Percentiles rank a stretch among this genome's conserved stretches.
These are phyloP conservation scores for Aureobasidium leucospermi DNA, from an alignment of 2,329 filamentous ascomycete genomes.

Conservation along the genomic window DNA sequence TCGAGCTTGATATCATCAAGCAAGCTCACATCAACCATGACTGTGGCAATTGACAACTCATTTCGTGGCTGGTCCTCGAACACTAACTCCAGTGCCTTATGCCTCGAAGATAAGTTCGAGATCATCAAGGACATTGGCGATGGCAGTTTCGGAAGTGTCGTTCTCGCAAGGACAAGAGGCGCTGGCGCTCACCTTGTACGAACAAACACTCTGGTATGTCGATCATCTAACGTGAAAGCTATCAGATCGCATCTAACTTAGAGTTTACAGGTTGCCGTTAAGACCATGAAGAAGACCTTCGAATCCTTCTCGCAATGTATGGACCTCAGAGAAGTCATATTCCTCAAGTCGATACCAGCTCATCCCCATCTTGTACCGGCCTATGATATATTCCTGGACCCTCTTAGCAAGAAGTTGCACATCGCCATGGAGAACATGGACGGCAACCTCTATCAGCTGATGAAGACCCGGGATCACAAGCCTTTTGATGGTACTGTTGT, in stretches of 20 bases:
- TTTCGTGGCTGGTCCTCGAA: slow-evolving; percentile 51
- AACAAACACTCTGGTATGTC: slow-evolving; percentile 81
- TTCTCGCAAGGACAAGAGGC: slow-evolving; percentile 81
- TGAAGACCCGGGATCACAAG: slow-evolving; percentile 98
- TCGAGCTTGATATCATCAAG: slow-evolving; percentile 1
- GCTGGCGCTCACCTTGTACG: slow-evolving; percentile 84
- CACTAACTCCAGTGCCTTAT: slow-evolving; percentile 41
- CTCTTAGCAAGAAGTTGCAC: slow-evolving; percentile 90
- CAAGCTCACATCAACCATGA: slow-evolving; percentile 51
- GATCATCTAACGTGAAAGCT: slow-evolving; percentile 11
- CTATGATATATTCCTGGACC: slow-evolving; percentile 95
- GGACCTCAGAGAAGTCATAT: slow-evolving; percentile 94
- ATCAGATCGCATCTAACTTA: slow-evolving; percentile 17
- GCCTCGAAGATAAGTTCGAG: slow-evolving; percentile 89
- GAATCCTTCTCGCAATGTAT: slow-evolving; percentile 85
- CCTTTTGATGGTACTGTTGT: slow-evolving; percentile 82
- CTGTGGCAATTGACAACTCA: slow-evolving; percentile 61
- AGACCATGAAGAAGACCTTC: slow-evolving; percentile 99
- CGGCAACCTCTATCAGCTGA: slow-evolving; percentile 94
- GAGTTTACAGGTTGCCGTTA: slow-evolving; percentile 75
- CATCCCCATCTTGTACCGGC: slow-evolving; percentile 95
- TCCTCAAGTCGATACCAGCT: slow-evolving; percentile 77
- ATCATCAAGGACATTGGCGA: slow-evolving; percentile 97
- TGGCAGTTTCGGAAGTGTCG: slow-evolving; percentile 96
- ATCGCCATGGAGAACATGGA: slow-evolving; percentile 99